Conservation (phyloP, 306 rosid species). For the Trichosanthes cucumerina region DNA sequence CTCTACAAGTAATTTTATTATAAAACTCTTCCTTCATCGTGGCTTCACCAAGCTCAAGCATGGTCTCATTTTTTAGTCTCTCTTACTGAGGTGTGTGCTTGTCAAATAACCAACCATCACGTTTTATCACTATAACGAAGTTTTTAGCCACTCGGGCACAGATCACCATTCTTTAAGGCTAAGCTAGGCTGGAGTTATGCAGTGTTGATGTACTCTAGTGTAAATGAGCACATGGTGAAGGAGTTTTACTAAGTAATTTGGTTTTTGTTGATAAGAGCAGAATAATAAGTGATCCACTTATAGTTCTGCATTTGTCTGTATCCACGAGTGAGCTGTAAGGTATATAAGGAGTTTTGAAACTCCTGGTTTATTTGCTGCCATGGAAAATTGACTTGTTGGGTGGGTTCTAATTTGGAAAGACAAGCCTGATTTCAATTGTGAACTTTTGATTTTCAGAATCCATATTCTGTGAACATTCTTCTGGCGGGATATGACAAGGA, state of each 20-base stretch:
- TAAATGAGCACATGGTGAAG: not conserved
- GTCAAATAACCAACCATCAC: not conserved
- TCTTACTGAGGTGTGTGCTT: not conserved
- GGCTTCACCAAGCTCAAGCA: not conserved
- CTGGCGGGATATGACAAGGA: constrained; percentile 92
- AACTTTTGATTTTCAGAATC: constrained; percentile 44
- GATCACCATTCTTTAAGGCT: not conserved
- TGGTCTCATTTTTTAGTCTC: not conserved
- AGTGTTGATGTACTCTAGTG: not conserved
- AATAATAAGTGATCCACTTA: not conserved
- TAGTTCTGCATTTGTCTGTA: not conserved
- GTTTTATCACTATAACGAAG: not conserved
- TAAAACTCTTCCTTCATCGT: not conserved
- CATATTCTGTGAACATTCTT: constrained; percentile 78
- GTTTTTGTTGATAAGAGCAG: not conserved
- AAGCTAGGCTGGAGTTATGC: not conserved
- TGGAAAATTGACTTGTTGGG: constrained; percentile 1
- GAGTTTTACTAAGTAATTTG: not conserved
- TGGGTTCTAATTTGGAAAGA: not conserved
- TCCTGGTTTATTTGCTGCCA: not conserved
- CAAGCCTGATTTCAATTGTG: constrained; percentile 5
- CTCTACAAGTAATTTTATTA: not conserved
- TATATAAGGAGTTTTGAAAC: not conserved
- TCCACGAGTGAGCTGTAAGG: not conserved
- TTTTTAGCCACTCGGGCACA: not conserved